These are phyloP conservation scores for Balakata baccata DNA, from an alignment of 345 rosid species.

Conservation along the genomic window DNA sequence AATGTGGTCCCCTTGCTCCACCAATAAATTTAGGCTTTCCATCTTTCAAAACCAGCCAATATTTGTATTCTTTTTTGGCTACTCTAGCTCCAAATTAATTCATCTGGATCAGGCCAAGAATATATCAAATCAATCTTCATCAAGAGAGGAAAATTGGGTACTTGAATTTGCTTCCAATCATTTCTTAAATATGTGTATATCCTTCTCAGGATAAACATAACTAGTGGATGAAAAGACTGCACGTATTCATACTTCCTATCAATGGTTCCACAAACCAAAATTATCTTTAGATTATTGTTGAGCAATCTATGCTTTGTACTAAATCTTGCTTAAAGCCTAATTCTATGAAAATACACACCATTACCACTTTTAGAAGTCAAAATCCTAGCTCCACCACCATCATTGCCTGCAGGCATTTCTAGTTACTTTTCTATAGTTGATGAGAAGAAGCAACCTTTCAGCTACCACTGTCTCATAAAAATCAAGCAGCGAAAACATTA, in stretches of 20 bases:
- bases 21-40: too few relatives aligned
- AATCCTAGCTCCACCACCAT: background rate
- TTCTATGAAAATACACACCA: background rate
- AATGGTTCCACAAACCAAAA: background rate
- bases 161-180: slow-evolving; percentile 29
- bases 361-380: background rate
- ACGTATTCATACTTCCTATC: slow-evolving; percentile 16
- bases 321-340: slow-evolving; percentile 1
- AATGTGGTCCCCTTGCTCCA: slow-evolving; percentile 29
- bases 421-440: background rate
- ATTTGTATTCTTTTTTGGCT: slow-evolving; percentile 20
- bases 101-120: slow-evolving; percentile 14
- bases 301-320: background rate
- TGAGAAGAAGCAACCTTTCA: background rate
- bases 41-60: slow-evolving; percentile 23
- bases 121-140: slow-evolving; percentile 34
- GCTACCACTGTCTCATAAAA: background rate
- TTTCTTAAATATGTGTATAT: background rate
- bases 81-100: slow-evolving; percentile 12
- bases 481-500: too few relatives aligned
- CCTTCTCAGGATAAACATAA: background rate
- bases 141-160: slow-evolving; percentile 8
- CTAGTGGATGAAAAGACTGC: slow-evolving; percentile 22
- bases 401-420: background rate
- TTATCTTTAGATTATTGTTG: background rate